These are phyloP conservation scores for Prototheca stagnorum DNA, from an alignment of 163 green algal genomes.

Conservation along the genomic window DNA sequence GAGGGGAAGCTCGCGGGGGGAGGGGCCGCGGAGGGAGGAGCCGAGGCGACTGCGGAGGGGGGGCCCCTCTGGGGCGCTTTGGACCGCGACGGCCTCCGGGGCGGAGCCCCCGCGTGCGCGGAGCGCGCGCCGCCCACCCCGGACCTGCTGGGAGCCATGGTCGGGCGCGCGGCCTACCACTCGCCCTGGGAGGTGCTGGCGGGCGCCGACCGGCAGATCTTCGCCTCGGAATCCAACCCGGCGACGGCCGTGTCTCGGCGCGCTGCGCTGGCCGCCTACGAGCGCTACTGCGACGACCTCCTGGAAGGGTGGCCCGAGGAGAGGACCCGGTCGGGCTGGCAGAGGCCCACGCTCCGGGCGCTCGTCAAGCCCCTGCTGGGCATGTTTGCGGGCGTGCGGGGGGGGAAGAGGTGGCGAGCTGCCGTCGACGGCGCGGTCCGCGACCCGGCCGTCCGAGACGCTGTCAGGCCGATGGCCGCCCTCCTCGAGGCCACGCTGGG, in stretches of 20 bases:
- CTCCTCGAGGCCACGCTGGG: too few species aligned
- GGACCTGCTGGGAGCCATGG: constrained; percentile 60
- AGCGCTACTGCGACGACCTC: not conserved
- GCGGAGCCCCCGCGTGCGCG: not conserved
- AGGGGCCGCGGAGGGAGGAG: too few species aligned
- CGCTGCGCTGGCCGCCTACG: not conserved
- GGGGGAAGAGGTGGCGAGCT: constrained; percentile 20
- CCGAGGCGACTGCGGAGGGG: not conserved
- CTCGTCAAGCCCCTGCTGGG: constrained; percentile 65
- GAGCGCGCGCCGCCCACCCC: not conserved
- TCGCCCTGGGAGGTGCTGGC: constrained; percentile 61
- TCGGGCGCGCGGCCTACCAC: constrained; percentile 71
- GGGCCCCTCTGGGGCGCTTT: not conserved
- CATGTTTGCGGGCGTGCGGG: constrained; percentile 60
- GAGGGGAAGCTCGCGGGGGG: too few species aligned
- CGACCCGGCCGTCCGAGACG: too few species aligned
- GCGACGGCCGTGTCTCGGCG: not conserved
- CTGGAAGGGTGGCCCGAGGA: not conserved
- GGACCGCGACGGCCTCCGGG: not conserved
- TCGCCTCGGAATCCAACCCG: constrained; percentile 21
- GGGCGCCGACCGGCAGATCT: constrained; percentile 44
- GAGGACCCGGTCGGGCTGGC: not conserved
- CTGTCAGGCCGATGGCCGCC: too few species aligned
- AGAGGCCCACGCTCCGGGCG: constrained; percentile 38
- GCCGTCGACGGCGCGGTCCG: constrained; percentile 15